Evolutionary conservation across 768 basidiomycete genomes (phyloP), one percentile per base, ranked within the genome.

Genomic region (Cystobasidiopsis lactophilus): DNA sequence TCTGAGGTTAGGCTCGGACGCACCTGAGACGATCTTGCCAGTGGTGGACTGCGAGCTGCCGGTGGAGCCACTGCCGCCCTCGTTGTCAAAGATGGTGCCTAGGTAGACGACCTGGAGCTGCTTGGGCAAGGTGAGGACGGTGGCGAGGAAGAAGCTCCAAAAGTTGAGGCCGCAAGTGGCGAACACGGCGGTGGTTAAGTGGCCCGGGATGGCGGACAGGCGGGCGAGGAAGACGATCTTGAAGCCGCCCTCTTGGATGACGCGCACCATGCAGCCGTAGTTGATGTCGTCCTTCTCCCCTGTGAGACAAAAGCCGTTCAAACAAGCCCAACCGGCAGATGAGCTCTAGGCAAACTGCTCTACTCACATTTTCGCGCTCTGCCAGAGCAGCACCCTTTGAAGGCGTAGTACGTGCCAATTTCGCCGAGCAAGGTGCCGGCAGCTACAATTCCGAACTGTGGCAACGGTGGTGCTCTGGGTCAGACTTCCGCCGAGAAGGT

Each of bases 111-210:
- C 83, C 58, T 85, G 74, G 60, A 93, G 79, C 65, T 93, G 86
- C 63, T 89, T 89, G 5, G 86, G 86, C 63, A 85, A 67, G 19
- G 84, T 83, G 18, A 88, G 69, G 59, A 86, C 67, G 3, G 85
- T 80, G 23, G 88, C 85, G 5, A 83, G 55, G 48, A 75, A 70
- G 66, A 89, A 93, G 27, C 77, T 71, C 60, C 77, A 68, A 57
- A 88, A 78, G 53, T 71, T 70, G 80, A 91, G 85, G 35, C 88
- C 88, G 63, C 84, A 88, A 3, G 85, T 79, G 7, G 86, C 75
- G 63, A 89, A 86, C 4, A 89, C 74, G 31, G 80, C 82, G 3
- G 84, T 88, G 0, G 85, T 85, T 63, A 86, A 85, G 60, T 84
- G 86, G 14, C 77, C 84, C 1, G 85, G 88, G 54, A 88, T 85